These are phyloP conservation scores for Melanopsichium pennsylvanicum DNA, from an alignment of 1,284 basidiomycete genomes.

Conservation along the genomic window DNA sequence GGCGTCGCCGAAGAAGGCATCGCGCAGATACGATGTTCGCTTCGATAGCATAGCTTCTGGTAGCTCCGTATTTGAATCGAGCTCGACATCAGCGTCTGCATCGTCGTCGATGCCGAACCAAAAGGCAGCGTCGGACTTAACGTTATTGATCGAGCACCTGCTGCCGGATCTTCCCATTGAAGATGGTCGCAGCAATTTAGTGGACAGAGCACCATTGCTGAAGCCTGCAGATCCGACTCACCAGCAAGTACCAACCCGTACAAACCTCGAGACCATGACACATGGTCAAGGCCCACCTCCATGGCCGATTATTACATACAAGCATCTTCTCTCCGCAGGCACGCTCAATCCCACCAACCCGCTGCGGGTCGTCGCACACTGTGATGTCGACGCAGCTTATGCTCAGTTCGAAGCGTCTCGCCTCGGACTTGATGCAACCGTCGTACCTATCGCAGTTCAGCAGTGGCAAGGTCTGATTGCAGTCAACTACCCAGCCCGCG, in stretches of 20 bases:
- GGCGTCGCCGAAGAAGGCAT: conserved; percentile 41
- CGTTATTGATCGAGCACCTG: conserved; percentile 5
- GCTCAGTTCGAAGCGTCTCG: conserved; percentile 83
- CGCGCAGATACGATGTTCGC: conserved; percentile 24
- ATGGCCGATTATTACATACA: conserved; percentile 52
- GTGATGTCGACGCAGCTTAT: conserved; percentile 71
- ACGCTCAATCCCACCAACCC: conserved; percentile 65
- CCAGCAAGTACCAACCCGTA: conserved; percentile 23
- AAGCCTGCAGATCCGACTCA: conserved; percentile 23
- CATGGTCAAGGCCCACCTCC: conserved; percentile 35
- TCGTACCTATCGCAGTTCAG: conserved; percentile 83
- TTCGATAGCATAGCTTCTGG: conserved; percentile 17
- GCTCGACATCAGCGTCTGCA: conserved; percentile 2
- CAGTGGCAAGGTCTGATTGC: conserved; percentile 91
- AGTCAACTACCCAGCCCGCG: conserved; percentile 92
- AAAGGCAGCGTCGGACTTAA: neutral
- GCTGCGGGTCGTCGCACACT: conserved; percentile 77
- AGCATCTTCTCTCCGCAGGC: conserved; percentile 54
- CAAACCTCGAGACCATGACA: conserved; percentile 31
- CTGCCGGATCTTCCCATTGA: conserved; percentile 10
- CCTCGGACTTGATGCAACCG: conserved; percentile 74
- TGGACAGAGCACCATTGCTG: conserved; percentile 31
- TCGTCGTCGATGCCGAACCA: neutral
- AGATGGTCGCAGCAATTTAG: conserved; percentile 18
- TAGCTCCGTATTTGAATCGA: neutral